A percentile compares a stretch with the other conserved stretches of the same genome.
Conservation (phyloP, 2,329 filamentous ascomycete species). For the Verticillium dahliae region DNA sequence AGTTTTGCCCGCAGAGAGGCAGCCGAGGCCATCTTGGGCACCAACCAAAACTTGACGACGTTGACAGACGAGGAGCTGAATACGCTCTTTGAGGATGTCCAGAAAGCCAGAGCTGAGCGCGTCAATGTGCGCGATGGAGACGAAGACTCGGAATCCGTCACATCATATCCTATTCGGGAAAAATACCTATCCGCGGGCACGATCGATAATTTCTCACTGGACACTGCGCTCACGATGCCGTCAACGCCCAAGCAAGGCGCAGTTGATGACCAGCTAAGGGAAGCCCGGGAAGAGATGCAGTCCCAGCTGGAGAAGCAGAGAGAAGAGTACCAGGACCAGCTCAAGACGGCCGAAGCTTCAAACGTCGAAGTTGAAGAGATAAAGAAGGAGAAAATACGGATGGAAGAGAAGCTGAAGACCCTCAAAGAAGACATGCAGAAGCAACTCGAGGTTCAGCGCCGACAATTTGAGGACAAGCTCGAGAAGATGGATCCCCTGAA, state of each 20-base stretch:
- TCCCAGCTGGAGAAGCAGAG: slow-evolving; percentile 76
- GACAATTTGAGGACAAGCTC: slow-evolving; percentile 77
- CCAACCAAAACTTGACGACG: slow-evolving; percentile 84
- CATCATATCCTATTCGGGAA: slow-evolving; percentile 81
- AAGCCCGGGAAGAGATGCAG: slow-evolving; percentile 78
- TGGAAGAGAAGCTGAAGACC: slow-evolving; percentile 73
- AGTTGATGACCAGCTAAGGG: slow-evolving; percentile 66
- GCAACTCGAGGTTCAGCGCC: slow-evolving; percentile 76
- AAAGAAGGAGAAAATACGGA: slow-evolving; percentile 71
- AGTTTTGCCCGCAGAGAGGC: slow-evolving; percentile 89
- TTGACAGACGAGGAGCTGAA: slow-evolving; percentile 93
- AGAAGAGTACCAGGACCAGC: slow-evolving; percentile 71
- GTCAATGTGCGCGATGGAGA: slow-evolving; percentile 71
- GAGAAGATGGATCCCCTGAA: slow-evolving; percentile 66
- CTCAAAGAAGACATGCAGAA: slow-evolving; percentile 86
- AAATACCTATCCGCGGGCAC: slow-evolving; percentile 96
- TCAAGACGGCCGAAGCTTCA: slow-evolving; percentile 67
- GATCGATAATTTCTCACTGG: slow-evolving; percentile 90
- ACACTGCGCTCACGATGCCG: slow-evolving; percentile 89
- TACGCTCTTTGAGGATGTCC: slow-evolving; percentile 87
- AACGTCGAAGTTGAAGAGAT: slow-evolving; percentile 79
- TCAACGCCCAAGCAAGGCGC: slow-evolving; percentile 80
- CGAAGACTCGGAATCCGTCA: slow-evolving; percentile 84
- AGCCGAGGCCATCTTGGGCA: slow-evolving; percentile 81
- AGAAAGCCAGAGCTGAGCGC: slow-evolving; percentile 72